phyloP scores from a whole-genome alignment of 2,329 filamentous ascomycete genomes.

The Sphaerulina musiva region DNA sequence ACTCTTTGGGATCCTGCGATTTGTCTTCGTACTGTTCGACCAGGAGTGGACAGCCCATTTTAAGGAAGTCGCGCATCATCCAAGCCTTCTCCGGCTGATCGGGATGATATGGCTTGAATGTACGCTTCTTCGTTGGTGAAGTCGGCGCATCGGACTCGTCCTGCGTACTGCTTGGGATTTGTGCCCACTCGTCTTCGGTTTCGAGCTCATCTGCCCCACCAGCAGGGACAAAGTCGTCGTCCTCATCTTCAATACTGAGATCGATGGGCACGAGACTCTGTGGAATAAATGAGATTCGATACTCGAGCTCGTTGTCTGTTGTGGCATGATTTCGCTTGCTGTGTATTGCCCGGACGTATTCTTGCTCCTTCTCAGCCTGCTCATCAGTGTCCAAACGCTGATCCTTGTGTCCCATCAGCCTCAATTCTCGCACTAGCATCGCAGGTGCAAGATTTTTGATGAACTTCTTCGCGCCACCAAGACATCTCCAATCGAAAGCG shows the following conservation, averaged over 20 bases:
- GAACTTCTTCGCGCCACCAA: constrained; percentile 74
- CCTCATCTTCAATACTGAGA: constrained; percentile 66
- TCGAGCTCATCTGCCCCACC: constrained; percentile 33
- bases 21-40: constrained; percentile 59
- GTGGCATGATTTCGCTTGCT: constrained; percentile 62
- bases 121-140: constrained; percentile 41
- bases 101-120: constrained; percentile 55
- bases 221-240: constrained; percentile 40
- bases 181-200: constrained; percentile 23
- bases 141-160: constrained; percentile 31
- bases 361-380: constrained; percentile 44
- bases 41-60: constrained; percentile 57
- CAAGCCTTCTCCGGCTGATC: constrained; percentile 59
- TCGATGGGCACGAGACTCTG: constrained; percentile 71
- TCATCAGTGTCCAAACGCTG: constrained; percentile 30
- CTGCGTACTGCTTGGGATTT: constrained; percentile 18
- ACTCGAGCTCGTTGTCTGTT: constrained; percentile 68
- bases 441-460: constrained; percentile 72
- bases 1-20: constrained; percentile 26
- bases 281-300: constrained; percentile 73
- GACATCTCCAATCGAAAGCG: constrained; percentile 79
- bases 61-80: constrained; percentile 60
- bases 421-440: constrained; percentile 58
- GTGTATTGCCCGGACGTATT: constrained; percentile 60
- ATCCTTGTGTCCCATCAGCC: constrained; percentile 31